Base-by-base conservation (phyloP, 192 early-diverging fungal genomes). In the Backusella westeae region DNA sequence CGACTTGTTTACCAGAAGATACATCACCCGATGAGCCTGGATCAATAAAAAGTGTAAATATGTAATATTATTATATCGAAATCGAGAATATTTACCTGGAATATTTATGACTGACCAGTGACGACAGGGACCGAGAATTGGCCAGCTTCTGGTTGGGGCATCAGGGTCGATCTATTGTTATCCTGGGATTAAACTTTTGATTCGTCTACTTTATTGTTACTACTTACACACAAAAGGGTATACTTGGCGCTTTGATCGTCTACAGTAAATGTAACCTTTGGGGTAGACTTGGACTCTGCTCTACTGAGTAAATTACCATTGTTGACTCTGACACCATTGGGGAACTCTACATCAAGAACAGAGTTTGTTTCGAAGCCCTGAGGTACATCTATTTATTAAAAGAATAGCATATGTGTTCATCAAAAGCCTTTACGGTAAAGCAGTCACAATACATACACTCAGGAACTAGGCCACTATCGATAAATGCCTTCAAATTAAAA, bases 41-140 rank as follows among this genome's bases (percentile, higher is more conserved):
- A 14, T 52, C 73, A 69, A 17, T 12, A 23, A 49, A 32, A 0
- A 36, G 42, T 49, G 67, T 19, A 8, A n/a, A 67, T 29, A 3
- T 46, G 3, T 3, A 21, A 39, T 70, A 34, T 35, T 23, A 3
- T 56, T 14, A 29, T 29, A 9, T 32, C 26, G 26, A 29, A 29
- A 29, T 29, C 17, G 6, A 3, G 4, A 15, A n/a, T 7, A 34
- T 34, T 34, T 53, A 73, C 85, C 83, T 29, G 85, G 76, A 65
- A 90, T 84, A 74, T 90, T 87, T 23, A 78, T 72, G 10, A 88
- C 78, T 8, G 86, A 63, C 89, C 87, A 88, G 71, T 90, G 89
- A 65, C 89, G 86, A 71, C 78, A 86, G 41, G 88, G 80, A 9
- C 86, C 77, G 21, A 71, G 74, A 21, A 72, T 77, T 34, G 85